Conservation (phyloP, 2,329 filamentous ascomycete species). For the Stemphylium lycopersici region DNA sequence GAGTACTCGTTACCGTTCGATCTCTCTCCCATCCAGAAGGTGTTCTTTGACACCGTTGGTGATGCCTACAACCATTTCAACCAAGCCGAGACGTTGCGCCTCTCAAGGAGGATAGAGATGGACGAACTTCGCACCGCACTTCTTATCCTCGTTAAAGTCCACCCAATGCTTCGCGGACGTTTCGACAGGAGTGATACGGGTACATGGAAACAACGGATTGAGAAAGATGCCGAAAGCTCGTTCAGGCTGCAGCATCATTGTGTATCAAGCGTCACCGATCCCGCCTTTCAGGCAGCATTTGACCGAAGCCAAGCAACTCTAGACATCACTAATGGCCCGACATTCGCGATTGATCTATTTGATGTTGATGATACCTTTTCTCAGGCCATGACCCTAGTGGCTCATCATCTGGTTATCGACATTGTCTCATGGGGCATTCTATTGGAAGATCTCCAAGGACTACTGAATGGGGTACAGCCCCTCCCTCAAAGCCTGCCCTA, state of each 20-base stretch:
- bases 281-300: constrained; percentile 29
- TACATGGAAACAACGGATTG: constrained; percentile 44
- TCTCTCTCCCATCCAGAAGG: constrained; percentile 38
- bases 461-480: constrained; percentile 35
- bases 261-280: constrained; percentile 15
- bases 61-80: constrained; percentile 40
- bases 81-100: constrained; percentile 38
- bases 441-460: constrained; percentile 46
- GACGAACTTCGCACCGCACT: constrained; percentile 39
- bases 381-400: constrained; percentile 46
- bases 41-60: constrained; percentile 39
- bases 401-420: constrained; percentile 47
- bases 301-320: constrained; percentile 41
- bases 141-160: constrained; percentile 39
- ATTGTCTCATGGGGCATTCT: constrained; percentile 50
- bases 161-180: constrained; percentile 51
- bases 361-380: constrained; percentile 40
- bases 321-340: constrained; percentile 44
- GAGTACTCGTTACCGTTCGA: constrained; percentile 37
- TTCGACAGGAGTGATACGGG: constrained; percentile 37
- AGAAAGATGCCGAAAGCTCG: constrained; percentile 27
- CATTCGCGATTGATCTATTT: constrained; percentile 53
- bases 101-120: constrained; percentile 30
- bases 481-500: constrained; percentile 43
- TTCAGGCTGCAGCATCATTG: constrained; percentile 36